phyloP scores from a whole-genome alignment of 805 yeast genomes.

The Wickerhamomyces hampshirensis region DNA sequence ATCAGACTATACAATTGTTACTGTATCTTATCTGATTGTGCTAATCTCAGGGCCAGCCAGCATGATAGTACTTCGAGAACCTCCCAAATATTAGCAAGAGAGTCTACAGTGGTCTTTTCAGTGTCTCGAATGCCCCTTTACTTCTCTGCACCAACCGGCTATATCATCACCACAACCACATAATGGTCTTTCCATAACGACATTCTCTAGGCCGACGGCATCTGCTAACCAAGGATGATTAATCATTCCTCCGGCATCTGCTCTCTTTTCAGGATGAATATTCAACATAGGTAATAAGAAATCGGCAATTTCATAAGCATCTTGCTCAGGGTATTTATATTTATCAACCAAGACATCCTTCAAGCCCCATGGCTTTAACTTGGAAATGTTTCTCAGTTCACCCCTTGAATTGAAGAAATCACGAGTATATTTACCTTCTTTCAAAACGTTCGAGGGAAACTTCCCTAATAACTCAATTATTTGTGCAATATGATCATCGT shows the following conservation, averaged over 20 bases:
- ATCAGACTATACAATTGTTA: too few relatives aligned
- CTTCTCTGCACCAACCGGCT: conserved; percentile 83
- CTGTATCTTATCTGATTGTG: too few relatives aligned
- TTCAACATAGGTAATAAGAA: conserved; percentile 81
- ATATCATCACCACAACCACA: conserved; percentile 85
- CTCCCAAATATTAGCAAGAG: not conserved
- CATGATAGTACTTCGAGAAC: too few relatives aligned
- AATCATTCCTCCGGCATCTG: conserved; percentile 94
- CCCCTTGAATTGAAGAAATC: conserved; percentile 65
- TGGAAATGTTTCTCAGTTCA: conserved; percentile 70
- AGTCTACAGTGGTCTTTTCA: conserved; percentile 8
- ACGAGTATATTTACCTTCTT: conserved; percentile 56
- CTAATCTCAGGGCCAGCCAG: too few relatives aligned
- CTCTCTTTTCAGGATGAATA: conserved; percentile 73
- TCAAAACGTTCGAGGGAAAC: conserved; percentile 53
- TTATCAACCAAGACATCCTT: conserved; percentile 79
- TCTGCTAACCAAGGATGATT: conserved; percentile 81
- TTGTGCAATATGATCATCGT: conserved; percentile 96
- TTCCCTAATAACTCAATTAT: conserved; percentile 78
- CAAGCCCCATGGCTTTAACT: conserved; percentile 86
- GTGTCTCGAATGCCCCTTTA: conserved; percentile 36
- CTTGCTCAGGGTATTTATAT: conserved; percentile 64
- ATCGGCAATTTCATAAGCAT: conserved; percentile 68
- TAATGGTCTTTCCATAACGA: conserved; percentile 62
- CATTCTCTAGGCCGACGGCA: conserved; percentile 69